Evolutionary conservation across 768 basidiomycete genomes (phyloP).

Genomic region (Boletus vinaceobasis): DNA sequence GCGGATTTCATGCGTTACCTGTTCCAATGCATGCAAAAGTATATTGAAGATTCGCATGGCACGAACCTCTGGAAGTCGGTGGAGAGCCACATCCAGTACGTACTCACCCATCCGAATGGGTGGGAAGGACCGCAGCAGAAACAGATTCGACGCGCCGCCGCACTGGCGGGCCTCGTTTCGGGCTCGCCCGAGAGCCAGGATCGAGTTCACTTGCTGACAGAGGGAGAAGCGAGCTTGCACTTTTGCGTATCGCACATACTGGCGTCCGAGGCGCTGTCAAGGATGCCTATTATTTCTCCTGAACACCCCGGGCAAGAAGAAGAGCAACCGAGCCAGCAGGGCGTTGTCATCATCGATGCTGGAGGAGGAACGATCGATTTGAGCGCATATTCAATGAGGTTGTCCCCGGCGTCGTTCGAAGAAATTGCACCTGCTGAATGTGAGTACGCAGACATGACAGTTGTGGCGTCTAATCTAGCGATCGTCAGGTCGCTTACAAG

Average conservation of each 20-base stretch:
- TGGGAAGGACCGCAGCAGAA: conserved; percentile 62
- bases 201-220: conserved; percentile 55
- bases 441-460: conserved; percentile 9
- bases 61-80: conserved; percentile 43
- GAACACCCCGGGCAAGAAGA: conserved; percentile 20
- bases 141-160: conserved; percentile 52
- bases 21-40: conserved; percentile 40
- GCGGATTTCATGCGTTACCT: conserved; percentile 49
- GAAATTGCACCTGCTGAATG: conserved; percentile 37
- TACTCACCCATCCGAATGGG: conserved; percentile 62
- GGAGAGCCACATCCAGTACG: conserved; percentile 42
- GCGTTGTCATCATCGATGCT: conserved; percentile 48
- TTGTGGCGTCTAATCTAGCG: neutral
- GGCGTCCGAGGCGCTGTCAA: conserved; percentile 31
- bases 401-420: conserved; percentile 38
- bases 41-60: conserved; percentile 50
- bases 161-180: conserved; percentile 48
- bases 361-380: conserved; percentile 45
- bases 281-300: conserved; percentile 15
- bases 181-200: conserved; percentile 36
- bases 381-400: conserved; percentile 41
- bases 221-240: conserved; percentile 61
- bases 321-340: conserved; percentile 24
- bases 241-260: conserved; percentile 51
- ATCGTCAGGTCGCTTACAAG: conserved; percentile 38